A percentile compares a stretch with the other conserved stretches of the same genome.
Evolutionary conservation across 1,284 basidiomycete genomes (phyloP).

Genomic region (Boletellus sp.): DNA sequence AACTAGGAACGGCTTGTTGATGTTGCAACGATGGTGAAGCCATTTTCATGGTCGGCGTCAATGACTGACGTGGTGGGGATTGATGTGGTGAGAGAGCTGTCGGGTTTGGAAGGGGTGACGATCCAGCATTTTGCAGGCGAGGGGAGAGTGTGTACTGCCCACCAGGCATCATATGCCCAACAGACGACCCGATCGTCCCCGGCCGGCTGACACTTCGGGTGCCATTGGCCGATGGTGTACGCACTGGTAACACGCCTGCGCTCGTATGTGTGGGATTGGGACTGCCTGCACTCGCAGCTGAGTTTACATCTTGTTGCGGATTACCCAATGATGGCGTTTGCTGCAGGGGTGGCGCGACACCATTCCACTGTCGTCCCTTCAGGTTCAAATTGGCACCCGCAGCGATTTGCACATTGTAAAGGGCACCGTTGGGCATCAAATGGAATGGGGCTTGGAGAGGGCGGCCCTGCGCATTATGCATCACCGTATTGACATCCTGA

Average conservation of each 20-base stretch:
- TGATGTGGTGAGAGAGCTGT: slow-evolving; percentile 44
- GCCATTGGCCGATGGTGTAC: slow-evolving; percentile 56
- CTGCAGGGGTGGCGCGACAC: slow-evolving; percentile 31
- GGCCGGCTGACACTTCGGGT: slow-evolving; percentile 41
- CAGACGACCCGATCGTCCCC: slow-evolving; percentile 26
- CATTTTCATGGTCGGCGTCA: slow-evolving; percentile 51
- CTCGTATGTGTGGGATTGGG: slow-evolving; percentile 30
- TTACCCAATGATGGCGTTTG: slow-evolving; percentile 24
- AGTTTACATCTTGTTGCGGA: slow-evolving; percentile 27
- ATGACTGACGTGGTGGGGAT: slow-evolving; percentile 54
- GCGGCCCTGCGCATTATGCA: slow-evolving; percentile 36
- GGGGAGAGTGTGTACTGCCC: slow-evolving; percentile 51
- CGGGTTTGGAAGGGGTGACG: slow-evolving; percentile 42
- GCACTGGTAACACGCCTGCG: slow-evolving; percentile 38
- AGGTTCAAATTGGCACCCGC: slow-evolving; percentile 35
- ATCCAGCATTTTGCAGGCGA: slow-evolving; percentile 47
- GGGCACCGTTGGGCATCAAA: slow-evolving; percentile 34
- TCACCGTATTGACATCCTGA: slow-evolving; percentile 36
- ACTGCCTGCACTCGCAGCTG: slow-evolving; percentile 35
- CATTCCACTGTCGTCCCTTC: slow-evolving; percentile 45
- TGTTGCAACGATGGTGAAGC: slow-evolving; percentile 64
- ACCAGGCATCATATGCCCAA: slow-evolving; percentile 37
- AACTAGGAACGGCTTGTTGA: slow-evolving; percentile 48
- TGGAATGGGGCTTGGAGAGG: slow-evolving; percentile 33
- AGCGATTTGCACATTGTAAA: slow-evolving; percentile 36